Conservation (phyloP, 345 rosid genomes). For the Geranium rotundifolium region DNA sequence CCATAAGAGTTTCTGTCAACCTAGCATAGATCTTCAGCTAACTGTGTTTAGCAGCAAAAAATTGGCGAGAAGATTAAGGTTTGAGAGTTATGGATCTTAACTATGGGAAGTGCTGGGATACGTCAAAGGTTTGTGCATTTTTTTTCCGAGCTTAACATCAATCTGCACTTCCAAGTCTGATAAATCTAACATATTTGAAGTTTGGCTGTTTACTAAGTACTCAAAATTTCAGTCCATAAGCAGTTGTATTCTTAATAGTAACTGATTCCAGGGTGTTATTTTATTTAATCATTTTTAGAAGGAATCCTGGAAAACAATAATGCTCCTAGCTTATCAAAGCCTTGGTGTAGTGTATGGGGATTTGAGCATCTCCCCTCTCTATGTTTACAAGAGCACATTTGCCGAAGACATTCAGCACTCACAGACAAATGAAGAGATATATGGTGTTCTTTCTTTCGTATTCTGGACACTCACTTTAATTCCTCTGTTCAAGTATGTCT, state of each 20-base stretch:
- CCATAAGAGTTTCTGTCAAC: slow-evolving; percentile 4
- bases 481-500: slow-evolving; percentile 87
- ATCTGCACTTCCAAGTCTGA: too few species aligned
- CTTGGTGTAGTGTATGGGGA: slow-evolving; percentile 99
- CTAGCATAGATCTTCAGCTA: slow-evolving; percentile 24
- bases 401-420: slow-evolving; percentile 96
- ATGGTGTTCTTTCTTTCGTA: slow-evolving; percentile 82
- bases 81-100: slow-evolving; percentile 48
- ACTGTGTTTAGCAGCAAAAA: slow-evolving; percentile 9
- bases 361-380: slow-evolving; percentile 86
- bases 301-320: slow-evolving; percentile 75
- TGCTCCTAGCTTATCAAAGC: slow-evolving; percentile 90
- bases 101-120: slow-evolving; percentile 46
- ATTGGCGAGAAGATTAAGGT: slow-evolving; percentile 12
- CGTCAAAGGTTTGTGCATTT: slow-evolving; percentile 53
- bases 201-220: too few species aligned
- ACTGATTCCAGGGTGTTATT: too few species aligned
- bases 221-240: too few species aligned
- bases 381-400: slow-evolving; percentile 89
- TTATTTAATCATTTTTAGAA: slow-evolving; percentile 26
- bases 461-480: slow-evolving; percentile 98
- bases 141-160: not conserved
- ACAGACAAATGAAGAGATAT: slow-evolving; percentile 89
- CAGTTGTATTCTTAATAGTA: too few species aligned
- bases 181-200: not conserved